These are phyloP conservation scores for Croton setiger DNA, from an alignment of 441 rosid species.

Conservation along the genomic window DNA sequence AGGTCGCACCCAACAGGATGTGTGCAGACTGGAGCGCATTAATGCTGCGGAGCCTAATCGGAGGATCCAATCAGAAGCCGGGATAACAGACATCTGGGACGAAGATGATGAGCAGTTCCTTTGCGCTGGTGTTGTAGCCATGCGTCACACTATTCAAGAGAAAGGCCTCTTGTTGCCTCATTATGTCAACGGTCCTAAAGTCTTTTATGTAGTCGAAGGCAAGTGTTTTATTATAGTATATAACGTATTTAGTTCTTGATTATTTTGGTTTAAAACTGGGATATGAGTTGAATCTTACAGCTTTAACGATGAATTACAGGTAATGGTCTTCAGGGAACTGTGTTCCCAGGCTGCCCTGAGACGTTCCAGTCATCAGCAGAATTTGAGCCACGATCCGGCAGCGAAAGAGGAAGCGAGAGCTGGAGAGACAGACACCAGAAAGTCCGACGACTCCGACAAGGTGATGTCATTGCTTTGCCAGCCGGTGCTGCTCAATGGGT, in stretches of 20 bases:
- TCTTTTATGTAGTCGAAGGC: slow-evolving; percentile 43
- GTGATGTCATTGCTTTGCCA: slow-evolving; percentile 54
- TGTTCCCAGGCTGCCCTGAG: slow-evolving; percentile 66
- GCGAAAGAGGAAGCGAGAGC: slow-evolving; percentile 17
- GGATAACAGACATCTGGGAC: slow-evolving; percentile 38
- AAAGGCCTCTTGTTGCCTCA: slow-evolving; percentile 40
- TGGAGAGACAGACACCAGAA: slow-evolving; percentile 68
- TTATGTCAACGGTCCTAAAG: slow-evolving; percentile 30
- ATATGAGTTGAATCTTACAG: no score
- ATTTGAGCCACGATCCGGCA: slow-evolving; percentile 7
- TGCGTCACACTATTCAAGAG: slow-evolving; percentile 27
- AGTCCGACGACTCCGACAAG: slow-evolving; percentile 45
- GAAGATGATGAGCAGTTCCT: slow-evolving; percentile 34
- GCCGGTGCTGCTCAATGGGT: slow-evolving; percentile 65
- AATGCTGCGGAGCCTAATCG: slow-evolving; percentile 51
- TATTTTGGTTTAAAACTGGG: no score
- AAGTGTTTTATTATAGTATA: not conserved
- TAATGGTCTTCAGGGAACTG: slow-evolving; percentile 42
- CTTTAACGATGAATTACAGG: slow-evolving; percentile 29
- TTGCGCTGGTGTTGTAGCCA: slow-evolving; percentile 40
- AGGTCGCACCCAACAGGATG: slow-evolving; percentile 25
- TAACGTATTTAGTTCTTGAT: not conserved
- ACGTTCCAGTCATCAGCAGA: slow-evolving; percentile 53
- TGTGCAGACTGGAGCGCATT: slow-evolving; percentile 54
- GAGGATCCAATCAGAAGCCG: slow-evolving; percentile 41